Base-by-base conservation (phyloP, 257 asterid genomes). In the Solanum arcanum region DNA sequence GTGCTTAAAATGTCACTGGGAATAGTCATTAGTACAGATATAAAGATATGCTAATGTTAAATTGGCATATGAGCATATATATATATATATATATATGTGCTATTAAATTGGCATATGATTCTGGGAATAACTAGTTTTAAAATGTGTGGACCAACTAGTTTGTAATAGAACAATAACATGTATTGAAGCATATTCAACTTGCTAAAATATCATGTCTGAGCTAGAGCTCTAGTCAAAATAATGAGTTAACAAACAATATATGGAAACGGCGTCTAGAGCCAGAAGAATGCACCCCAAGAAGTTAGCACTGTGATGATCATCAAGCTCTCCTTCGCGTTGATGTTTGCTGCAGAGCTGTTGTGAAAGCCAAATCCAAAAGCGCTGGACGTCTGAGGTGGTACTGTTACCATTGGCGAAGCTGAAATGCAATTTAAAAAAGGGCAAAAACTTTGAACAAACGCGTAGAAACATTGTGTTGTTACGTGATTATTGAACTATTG, bases 391-490 rank as follows among this genome's bases (percentile, higher is more conserved):
- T 86, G 89, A 31, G 96, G 96, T 16, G 86, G 27, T 10, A 75
- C 86, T 23, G 92, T 90, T 68, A 83, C 91, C 82, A 87, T 75
- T 0, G 98, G 98, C 73, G 94, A 90, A 90, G 94, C 96, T 94
- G 92, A 74, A 91, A 87, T n/a, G 73, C 25, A 46, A 21, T 9
- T 42, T 74, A 86, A 80, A 76, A 76, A 23, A 60, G 66, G 29
- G 33, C 2, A 41, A 12, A 86, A 23, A 12, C 9, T 20, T 82
- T 80, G 10, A 23, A 46, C 68, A 9, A 7, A 23, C 13, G 1
- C 9, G 12, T 68, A n/a, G 33, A 9, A 42, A 6, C 81, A 46
- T 76, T 47, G 69, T 37, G 33, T 5, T 42, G 2, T 9, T 11
- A 27, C 8, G 2, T 5, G 52, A 23, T 20, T 82, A 23, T 20